These are phyloP conservation scores for apple (Malus domestica) DNA, from an alignment of 306 rosid species.

Conservation along the genomic window DNA sequence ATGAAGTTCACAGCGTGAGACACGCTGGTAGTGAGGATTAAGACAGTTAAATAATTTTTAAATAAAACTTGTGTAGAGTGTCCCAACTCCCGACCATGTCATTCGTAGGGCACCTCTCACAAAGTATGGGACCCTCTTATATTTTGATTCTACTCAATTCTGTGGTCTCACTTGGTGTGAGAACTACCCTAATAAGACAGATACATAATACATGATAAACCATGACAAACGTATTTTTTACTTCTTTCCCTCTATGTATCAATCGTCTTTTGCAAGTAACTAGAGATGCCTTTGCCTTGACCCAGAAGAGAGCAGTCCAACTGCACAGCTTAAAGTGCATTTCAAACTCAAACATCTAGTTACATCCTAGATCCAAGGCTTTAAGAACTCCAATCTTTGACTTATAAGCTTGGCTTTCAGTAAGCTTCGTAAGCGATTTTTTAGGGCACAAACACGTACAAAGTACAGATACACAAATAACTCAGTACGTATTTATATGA, in stretches of 20 bases:
- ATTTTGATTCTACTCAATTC: too few species aligned
- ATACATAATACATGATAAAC: too few species aligned
- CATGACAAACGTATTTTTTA: background rate
- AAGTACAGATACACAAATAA: too few species aligned
- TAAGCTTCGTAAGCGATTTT: too few species aligned
- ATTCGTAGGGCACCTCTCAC: background rate
- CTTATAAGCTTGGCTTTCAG: background rate
- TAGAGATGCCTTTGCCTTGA: background rate
- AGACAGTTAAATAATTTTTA: too few species aligned
- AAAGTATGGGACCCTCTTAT: too few species aligned
- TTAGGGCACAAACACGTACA: too few species aligned
- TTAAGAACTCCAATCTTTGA: background rate
- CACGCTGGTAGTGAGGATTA: background rate
- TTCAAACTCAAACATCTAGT: background rate
- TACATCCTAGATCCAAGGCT: background rate
- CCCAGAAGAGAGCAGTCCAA: background rate
- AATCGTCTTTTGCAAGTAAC: background rate
- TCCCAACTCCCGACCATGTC: too few species aligned
- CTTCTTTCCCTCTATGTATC: background rate
- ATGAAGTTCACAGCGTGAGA: background rate
- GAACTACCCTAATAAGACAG: too few species aligned
- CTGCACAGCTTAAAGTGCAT: background rate
- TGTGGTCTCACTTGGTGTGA: too few species aligned
- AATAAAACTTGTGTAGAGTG: background rate
- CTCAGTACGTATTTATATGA: rapidly evolving